phyloP scores from a whole-genome alignment of 176 grass and related monocot species.

The Rhynchospora breviuscula region DNA sequence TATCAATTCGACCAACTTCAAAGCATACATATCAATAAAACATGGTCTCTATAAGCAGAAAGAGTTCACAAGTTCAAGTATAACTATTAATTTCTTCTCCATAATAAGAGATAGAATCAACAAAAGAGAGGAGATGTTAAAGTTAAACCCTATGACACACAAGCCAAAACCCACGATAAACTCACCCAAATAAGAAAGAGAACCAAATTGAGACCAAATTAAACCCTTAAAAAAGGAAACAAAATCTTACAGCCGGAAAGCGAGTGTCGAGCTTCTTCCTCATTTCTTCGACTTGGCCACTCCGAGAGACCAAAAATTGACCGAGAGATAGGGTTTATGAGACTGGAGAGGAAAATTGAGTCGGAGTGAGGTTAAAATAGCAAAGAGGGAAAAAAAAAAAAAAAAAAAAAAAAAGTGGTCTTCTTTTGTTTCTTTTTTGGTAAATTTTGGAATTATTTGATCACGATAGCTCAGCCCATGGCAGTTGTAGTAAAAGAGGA shows the following conservation, averaged over 20 bases:
- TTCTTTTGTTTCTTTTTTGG: not conserved
- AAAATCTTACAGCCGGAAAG: slow-evolving; percentile 31
- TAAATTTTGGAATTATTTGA: not conserved
- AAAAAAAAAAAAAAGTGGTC: not conserved
- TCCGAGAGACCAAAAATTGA: not conserved
- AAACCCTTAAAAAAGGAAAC: slow-evolving; percentile 8
- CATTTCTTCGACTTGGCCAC: slow-evolving; percentile 8
- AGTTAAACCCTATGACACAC: slow-evolving; percentile 4
- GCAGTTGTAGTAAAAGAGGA: not conserved
- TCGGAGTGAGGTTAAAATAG: not conserved
- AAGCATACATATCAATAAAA: not conserved
- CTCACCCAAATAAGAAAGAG: not conserved
- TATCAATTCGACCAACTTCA: not conserved
- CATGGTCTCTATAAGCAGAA: not conserved
- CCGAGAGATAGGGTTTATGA: slow-evolving; percentile 1
- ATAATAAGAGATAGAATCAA: not conserved
- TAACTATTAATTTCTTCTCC: not conserved
- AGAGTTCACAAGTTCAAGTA: not conserved
- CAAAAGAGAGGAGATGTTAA: not conserved
- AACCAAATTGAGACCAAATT: not conserved
- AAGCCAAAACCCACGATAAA: slow-evolving; percentile 2
- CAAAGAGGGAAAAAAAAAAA: slow-evolving; percentile 1
- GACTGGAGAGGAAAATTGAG: not conserved
- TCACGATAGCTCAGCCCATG: slow-evolving; percentile 6
- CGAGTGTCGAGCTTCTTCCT: slow-evolving; percentile 40